These are phyloP conservation scores for Cryphonectria carpinicola DNA, from an alignment of 2,329 filamentous ascomycete genomes.

Conservation along the genomic window DNA sequence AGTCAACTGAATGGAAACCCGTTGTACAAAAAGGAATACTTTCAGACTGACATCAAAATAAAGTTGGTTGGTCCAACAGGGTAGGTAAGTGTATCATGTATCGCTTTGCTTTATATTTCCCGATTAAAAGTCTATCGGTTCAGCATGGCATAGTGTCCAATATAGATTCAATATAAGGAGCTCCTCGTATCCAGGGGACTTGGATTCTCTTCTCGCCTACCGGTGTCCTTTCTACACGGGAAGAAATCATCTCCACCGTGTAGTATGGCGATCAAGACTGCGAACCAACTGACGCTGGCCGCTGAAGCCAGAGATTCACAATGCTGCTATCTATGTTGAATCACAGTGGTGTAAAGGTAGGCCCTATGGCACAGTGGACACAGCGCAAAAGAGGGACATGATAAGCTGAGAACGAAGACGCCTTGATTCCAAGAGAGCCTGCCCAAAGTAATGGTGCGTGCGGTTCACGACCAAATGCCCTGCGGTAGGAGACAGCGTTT, in stretches of 20 bases:
- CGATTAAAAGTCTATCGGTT: not conserved
- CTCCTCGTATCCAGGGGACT: no score
- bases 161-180: no score
- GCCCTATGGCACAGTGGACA: not conserved
- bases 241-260: not conserved
- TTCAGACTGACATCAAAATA: not conserved
- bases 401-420: not conserved
- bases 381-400: not conserved
- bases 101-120: not conserved
- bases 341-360: not conserved
- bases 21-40: constrained; percentile 25
- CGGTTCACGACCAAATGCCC: not conserved
- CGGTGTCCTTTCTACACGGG: not conserved
- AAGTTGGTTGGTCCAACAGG: not conserved
- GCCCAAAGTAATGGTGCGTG: not conserved
- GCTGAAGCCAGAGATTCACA: not conserved
- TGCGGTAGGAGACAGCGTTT: not conserved
- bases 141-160: not conserved
- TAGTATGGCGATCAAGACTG: not conserved
- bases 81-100: no score
- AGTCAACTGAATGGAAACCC: constrained; percentile 24
- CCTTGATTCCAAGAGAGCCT: not conserved
- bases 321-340: not conserved
- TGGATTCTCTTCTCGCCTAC: not conserved
- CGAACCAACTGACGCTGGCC: not conserved